Evolutionary conservation across 805 yeast genomes (phyloP), one percentile per base, ranked within the genome.

Genomic region (Candida sonorensis): DNA sequence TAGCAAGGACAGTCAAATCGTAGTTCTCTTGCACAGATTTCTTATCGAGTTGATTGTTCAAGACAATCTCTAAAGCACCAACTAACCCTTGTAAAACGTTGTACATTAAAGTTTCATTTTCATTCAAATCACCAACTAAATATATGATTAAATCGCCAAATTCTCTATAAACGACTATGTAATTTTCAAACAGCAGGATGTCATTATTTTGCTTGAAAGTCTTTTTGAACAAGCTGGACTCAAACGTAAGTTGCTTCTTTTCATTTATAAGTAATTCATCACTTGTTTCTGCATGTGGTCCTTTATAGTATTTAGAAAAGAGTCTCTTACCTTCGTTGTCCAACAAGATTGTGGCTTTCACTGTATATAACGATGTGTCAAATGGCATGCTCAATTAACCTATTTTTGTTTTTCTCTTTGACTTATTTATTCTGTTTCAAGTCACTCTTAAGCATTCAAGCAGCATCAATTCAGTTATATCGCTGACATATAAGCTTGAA

Each of bases 161-260:
- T 57, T 87, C 94, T 58, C 84, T 87, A 62, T 87, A 92, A n/a
- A 86, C 80, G 24, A 88, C 77, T 39, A 86, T 66, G 44, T 79
- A 81, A 53, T 75, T 75, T 49, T 87, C 95, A 51, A 76, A 81
- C 27, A 92, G 66, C 40, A 86, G 61, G 34, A 92, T 76, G 50
- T 88, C 97, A 31, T 81, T 74, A 51, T 81, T 77, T 42, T 78
- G 77, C 50, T 86, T 84, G 57, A 72, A 72, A n/a, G 94, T 79
- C 59, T 88, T 92, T 27, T 61, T 55, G 49, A 79, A 80, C 25
- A 92, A 60, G 4, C 70, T 67, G 44, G 72, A 62, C 61, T 92
- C 98, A 55, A 90, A 92, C 34, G 75, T 66, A 36, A 67, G 62
- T 61, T 92, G 97, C 42, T 77, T 77, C 52, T 76, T 75, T 35